phyloP scores from a whole-genome alignment of 306 rosid species.

The Hippophae rhamnoides region DNA sequence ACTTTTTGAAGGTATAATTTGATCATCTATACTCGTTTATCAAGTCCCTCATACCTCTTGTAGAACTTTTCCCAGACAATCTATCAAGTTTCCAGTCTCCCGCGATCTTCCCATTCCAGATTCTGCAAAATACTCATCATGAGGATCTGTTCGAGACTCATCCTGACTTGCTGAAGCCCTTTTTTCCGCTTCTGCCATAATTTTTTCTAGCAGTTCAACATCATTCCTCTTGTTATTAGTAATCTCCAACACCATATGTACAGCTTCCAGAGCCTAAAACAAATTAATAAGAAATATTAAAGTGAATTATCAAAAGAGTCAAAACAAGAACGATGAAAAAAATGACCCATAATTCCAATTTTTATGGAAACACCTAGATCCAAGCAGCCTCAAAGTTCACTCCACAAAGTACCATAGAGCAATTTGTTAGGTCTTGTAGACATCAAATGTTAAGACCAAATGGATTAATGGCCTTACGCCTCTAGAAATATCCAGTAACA shows the following conservation, averaged over 20 bases:
- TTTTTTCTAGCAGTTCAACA: constrained; percentile 50
- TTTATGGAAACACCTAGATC: background rate
- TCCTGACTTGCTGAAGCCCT: constrained; percentile 24
- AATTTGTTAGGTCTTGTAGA: background rate
- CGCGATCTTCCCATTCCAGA: constrained; percentile 34
- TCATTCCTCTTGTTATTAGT: constrained; percentile 57
- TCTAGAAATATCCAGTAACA: background rate
- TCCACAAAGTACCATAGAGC: background rate
- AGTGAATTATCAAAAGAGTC: constrained; percentile 13
- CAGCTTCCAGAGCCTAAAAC: constrained; percentile 76
- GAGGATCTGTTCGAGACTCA: constrained; percentile 24
- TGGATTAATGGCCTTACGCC: background rate
- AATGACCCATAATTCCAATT: background rate
- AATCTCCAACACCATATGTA: constrained; percentile 55
- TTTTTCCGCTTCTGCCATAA: constrained; percentile 54
- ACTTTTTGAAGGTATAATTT: too few species aligned
- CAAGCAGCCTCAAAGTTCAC: background rate
- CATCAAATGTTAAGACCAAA: background rate
- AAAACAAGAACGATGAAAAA: background rate
- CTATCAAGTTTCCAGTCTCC: constrained; percentile 57
- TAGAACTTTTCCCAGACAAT: constrained; percentile 61
- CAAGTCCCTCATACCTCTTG: constrained; percentile 45
- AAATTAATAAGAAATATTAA: background rate
- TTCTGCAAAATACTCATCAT: constrained; percentile 26
- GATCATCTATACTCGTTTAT: background rate